Evolutionary conservation across 192 early-diverging fungal species (phyloP).

Genomic region (Coemansia sp.): DNA sequence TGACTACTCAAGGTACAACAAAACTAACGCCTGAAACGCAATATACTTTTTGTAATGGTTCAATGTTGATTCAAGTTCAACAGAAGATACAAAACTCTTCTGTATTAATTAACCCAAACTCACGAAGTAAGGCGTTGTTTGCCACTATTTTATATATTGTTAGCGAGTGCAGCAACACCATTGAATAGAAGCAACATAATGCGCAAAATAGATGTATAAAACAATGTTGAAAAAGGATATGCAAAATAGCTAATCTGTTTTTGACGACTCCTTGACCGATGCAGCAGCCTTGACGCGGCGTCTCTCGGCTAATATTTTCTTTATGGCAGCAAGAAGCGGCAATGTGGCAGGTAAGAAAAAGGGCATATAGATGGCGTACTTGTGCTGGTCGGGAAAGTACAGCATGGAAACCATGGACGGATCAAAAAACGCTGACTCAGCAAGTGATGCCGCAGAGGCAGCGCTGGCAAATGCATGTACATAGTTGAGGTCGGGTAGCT

Average conservation of each 20-base stretch:
- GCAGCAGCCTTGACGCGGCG: neutral
- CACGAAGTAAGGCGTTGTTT: too few species aligned
- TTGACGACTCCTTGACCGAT: neutral
- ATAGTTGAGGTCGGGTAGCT: constrained; percentile 13
- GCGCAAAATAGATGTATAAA: neutral
- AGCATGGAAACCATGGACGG: constrained; percentile 96
- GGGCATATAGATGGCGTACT: constrained; percentile 95
- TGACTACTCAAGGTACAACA: too few species aligned
- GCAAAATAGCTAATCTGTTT: constrained; percentile 2
- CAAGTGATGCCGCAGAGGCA: constrained; percentile 60
- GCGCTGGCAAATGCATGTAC: constrained; percentile 60
- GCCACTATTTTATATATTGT: too few species aligned
- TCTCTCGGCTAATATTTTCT: constrained; percentile 12
- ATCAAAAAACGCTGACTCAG: constrained; percentile 95
- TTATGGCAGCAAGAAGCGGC: constrained; percentile 63
- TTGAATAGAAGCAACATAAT: too few species aligned
- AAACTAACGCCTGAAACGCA: too few species aligned
- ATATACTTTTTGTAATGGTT: too few species aligned
- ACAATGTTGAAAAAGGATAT: neutral
- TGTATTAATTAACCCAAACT: neutral
- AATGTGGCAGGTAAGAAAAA: constrained; percentile 87
- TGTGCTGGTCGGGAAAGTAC: constrained; percentile 98
- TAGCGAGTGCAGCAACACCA: too few species aligned
- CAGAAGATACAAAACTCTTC: neutral
- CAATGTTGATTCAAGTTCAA: neutral